Conservation (phyloP, 1,284 basidiomycete genomes). For the Mycena sp. region DNA sequence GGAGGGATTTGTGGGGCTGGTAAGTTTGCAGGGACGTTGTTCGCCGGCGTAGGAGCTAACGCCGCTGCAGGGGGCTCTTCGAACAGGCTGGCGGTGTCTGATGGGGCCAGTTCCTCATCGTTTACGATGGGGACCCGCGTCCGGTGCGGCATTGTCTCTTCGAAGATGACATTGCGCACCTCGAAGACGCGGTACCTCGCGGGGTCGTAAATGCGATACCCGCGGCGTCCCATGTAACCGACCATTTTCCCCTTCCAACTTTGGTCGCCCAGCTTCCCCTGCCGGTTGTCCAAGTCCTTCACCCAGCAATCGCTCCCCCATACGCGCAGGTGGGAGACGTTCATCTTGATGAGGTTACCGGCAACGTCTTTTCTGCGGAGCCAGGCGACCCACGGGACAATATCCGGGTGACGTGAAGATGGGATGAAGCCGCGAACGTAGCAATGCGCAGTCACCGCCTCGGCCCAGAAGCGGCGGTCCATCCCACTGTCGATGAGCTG, state of each 20-base stretch:
- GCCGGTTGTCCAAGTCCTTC: conserved; percentile 8
- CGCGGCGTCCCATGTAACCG: conserved; percentile 18
- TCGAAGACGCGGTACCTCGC: background rate
- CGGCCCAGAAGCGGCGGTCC: background rate
- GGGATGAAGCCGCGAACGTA: conserved; percentile 19
- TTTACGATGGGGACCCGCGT: background rate
- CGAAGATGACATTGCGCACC: conserved; percentile 13
- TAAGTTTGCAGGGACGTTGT: too few species aligned
- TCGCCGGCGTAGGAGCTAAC: too few species aligned
- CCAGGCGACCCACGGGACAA: background rate
- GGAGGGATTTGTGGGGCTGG: too few species aligned
- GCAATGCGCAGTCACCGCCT: conserved; percentile 6
- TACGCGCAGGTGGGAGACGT: conserved; percentile 26
- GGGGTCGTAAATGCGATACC: conserved; percentile 18
- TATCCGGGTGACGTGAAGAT: conserved; percentile 8
- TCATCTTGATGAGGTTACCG: conserved; percentile 10
- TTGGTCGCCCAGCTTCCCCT: conserved; percentile 10
- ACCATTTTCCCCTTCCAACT: conserved; percentile 14
- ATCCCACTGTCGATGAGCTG: background rate
- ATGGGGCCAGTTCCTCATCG: background rate
- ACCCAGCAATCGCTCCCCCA: conserved; percentile 19
- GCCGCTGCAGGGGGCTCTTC: background rate
- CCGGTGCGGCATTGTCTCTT: conserved; percentile 20
- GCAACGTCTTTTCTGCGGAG: background rate
- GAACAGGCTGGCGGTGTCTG: background rate